These are phyloP conservation scores for Goffeauzyma gilvescens DNA, from an alignment of 768 basidiomycete species.

Conservation along the genomic window DNA sequence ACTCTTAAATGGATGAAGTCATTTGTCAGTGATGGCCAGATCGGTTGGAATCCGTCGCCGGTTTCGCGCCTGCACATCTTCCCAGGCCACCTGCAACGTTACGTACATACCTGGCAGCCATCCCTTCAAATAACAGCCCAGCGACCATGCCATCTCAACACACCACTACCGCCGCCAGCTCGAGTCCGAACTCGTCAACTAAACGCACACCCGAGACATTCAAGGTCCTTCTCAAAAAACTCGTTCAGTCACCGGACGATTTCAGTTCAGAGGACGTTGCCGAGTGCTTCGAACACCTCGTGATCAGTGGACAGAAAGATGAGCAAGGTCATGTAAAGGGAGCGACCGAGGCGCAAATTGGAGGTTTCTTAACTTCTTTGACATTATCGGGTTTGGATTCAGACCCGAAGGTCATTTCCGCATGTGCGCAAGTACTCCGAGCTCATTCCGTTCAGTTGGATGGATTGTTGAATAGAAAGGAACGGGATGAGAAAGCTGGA, in stretches of 20 bases:
- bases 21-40: no score
- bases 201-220: constrained; percentile 63
- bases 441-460: constrained; percentile 39
- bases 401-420: constrained; percentile 55
- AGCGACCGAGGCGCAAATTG: constrained; percentile 44
- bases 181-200: no score
- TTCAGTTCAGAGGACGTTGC: constrained; percentile 46
- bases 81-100: no score
- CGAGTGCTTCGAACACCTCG: constrained; percentile 46
- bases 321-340: no score
- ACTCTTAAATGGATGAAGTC: no score
- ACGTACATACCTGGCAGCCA: no score
- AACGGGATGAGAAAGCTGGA: constrained; percentile 13
- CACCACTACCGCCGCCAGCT: no score
- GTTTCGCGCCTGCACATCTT: no score
- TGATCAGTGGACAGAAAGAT: constrained; percentile 18
- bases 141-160: no score
- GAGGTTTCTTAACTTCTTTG: constrained; percentile 71
- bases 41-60: no score
- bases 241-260: constrained; percentile 35
- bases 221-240: constrained; percentile 52
- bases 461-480: neutral
- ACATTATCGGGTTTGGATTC: constrained; percentile 62
- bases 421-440: constrained; percentile 56
- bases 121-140: no score